These are phyloP conservation scores for Neurospora discreta DNA, from an alignment of 495 filamentous ascomycete genomes.

Conservation along the genomic window DNA sequence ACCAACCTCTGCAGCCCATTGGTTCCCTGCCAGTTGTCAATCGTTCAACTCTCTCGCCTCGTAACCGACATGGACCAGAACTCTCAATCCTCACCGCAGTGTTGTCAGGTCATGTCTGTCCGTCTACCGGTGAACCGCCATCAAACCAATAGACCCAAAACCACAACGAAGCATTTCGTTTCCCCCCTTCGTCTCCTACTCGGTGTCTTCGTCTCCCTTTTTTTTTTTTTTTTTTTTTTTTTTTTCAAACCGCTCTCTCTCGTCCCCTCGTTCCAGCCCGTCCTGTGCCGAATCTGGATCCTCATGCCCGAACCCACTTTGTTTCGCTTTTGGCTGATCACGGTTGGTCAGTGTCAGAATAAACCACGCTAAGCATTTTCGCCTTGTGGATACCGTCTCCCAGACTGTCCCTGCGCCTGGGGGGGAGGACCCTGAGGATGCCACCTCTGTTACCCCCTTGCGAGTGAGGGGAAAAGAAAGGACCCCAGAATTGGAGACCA, in stretches of 20 bases:
- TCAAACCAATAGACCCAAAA: neutral
- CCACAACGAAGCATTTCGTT: neutral
- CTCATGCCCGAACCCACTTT: neutral
- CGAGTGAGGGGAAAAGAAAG: neutral
- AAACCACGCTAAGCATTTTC: neutral
- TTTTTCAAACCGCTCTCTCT: neutral
- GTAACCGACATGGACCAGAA: neutral
- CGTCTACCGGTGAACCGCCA: neutral
- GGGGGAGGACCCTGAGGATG: neutral
- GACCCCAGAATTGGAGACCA: neutral
- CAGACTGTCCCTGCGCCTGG: neutral
- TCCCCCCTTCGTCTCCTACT: neutral
- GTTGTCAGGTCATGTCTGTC: neutral
- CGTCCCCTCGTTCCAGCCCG: neutral
- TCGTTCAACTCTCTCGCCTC: neutral
- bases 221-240: neutral
- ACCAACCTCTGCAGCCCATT: neutral
- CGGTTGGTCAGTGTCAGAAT: neutral
- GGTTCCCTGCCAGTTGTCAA: neutral
- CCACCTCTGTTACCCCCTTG: neutral
- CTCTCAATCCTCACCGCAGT: neutral
- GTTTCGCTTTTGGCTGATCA: neutral
- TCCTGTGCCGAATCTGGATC: neutral
- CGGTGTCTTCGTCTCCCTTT: neutral
- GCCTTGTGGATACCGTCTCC: neutral